Evolutionary conservation across 176 grass and related monocot species (phyloP).

Genomic region (Saccharum officinarum): DNA sequence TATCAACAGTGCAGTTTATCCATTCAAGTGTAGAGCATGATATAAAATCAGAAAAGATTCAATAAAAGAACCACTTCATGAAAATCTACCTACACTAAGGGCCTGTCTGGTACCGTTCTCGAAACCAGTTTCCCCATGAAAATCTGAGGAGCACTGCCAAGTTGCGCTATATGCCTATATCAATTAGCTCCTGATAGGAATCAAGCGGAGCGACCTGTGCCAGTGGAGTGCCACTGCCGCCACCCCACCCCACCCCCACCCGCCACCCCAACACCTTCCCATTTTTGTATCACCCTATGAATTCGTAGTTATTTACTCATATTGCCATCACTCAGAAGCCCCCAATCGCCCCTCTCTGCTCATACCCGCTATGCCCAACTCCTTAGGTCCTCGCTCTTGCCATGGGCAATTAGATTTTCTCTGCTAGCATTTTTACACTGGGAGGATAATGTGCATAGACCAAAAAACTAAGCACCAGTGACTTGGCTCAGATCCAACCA

Average conservation of each 20-base stretch:
- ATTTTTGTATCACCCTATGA: too few species aligned
- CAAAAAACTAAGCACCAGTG: neutral
- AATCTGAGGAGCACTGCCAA: too few species aligned
- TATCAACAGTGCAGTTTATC: neutral
- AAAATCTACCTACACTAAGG: neutral
- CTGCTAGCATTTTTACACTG: neutral
- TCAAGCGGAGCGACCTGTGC: too few species aligned
- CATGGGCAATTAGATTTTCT: neutral
- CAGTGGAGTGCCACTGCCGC: too few species aligned
- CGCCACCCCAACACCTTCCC: too few species aligned
- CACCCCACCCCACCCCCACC: too few species aligned
- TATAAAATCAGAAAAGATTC: conserved; percentile 4
- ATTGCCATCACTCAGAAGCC: neutral
- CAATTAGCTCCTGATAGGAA: too few species aligned
- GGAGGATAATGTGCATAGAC: neutral
- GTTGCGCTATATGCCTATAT: too few species aligned
- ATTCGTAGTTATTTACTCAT: too few species aligned
- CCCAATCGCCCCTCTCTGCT: neutral
- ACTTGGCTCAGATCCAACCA: conserved; percentile 1
- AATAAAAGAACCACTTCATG: neutral
- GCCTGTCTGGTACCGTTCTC: too few species aligned
- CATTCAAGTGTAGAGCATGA: neutral
- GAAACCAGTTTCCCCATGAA: too few species aligned
- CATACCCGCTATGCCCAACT: neutral
- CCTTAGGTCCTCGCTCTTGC: neutral